Evolutionary conservation across 441 rosid species (phyloP).

Genomic region (Erodium moschatum): DNA sequence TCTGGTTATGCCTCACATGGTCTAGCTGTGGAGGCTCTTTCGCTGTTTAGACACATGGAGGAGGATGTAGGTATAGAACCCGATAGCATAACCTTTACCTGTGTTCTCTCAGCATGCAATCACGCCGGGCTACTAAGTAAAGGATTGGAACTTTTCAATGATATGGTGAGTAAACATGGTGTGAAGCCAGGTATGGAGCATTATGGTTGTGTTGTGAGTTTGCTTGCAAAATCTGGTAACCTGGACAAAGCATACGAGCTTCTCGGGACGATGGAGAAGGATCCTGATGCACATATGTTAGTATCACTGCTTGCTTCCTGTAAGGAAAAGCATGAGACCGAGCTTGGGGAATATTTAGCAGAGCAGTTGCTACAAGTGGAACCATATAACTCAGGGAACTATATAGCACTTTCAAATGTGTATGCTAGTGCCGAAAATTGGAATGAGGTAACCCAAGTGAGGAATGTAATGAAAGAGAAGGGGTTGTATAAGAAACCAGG

Average conservation of each 20-base stretch:
- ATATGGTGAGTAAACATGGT: constrained; percentile 27
- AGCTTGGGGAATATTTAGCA: constrained; percentile 33
- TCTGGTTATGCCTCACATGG: constrained; percentile 38
- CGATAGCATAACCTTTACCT: constrained; percentile 42
- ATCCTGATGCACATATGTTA: constrained; percentile 38
- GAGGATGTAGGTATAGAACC: constrained; percentile 29
- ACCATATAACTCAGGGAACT: constrained; percentile 42
- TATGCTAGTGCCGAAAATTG: constrained; percentile 46
- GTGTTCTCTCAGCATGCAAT: constrained; percentile 35
- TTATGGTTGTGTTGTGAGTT: constrained; percentile 36
- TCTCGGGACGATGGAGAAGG: constrained; percentile 31
- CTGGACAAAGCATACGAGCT: constrained; percentile 34
- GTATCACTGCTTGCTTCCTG: constrained; percentile 40
- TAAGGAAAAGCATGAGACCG: constrained; percentile 30
- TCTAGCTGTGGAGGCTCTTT: constrained; percentile 32
- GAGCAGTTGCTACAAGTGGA: constrained; percentile 30
- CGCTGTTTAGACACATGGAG: constrained; percentile 23
- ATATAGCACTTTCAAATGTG: constrained; percentile 41
- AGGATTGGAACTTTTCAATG: constrained; percentile 33
- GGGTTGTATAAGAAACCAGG: constrained; percentile 42
- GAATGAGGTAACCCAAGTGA: constrained; percentile 33
- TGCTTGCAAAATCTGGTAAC: constrained; percentile 40
- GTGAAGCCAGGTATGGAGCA: constrained; percentile 40
- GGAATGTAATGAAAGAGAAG: constrained; percentile 40
- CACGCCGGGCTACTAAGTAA: constrained; percentile 34